A percentile compares a stretch with the other conserved stretches of the same genome.
Evolutionary conservation across 2,329 filamentous ascomycete genomes (phyloP).

Genomic region (Emergomyces africanus): DNA sequence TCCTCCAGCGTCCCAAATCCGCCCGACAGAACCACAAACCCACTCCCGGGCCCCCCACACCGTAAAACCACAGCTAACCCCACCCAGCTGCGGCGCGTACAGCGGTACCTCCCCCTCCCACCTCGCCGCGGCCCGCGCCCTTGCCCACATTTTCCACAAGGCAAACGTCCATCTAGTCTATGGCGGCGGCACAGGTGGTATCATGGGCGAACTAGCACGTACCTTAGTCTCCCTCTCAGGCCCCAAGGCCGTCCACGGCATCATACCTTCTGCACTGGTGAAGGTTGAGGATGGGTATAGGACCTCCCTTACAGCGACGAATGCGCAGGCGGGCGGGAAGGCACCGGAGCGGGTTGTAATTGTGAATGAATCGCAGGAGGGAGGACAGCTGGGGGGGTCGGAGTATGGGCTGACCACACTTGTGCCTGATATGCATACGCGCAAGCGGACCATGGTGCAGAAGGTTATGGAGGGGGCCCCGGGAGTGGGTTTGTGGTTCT

Average conservation of each 20-base stretch:
- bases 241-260: constrained; percentile 72
- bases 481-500: constrained; percentile 85
- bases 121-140: constrained; percentile 61
- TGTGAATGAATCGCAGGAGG: constrained; percentile 35
- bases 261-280: constrained; percentile 80
- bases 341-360: constrained; percentile 41
- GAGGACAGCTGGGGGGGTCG: constrained; percentile 20
- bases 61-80: constrained; percentile 6
- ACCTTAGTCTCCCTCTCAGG: constrained; percentile 75
- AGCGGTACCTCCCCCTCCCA: constrained; percentile 61
- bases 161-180: constrained; percentile 79
- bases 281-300: constrained; percentile 47
- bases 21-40: constrained; percentile 78
- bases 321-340: constrained; percentile 17
- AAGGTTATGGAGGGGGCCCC: constrained; percentile 70
- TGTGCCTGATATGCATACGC: constrained; percentile 90
- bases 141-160: constrained; percentile 61
- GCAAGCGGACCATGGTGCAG: constrained; percentile 86
- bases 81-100: constrained; percentile 62
- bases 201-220: constrained; percentile 90
- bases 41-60: constrained; percentile 71
- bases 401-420: constrained; percentile 74
- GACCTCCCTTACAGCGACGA: constrained; percentile 3
- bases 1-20: constrained; percentile 96
- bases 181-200: constrained; percentile 81